Percentiles rank a stretch among this genome's conserved stretches.
Evolutionary conservation across 495 filamentous ascomycete species (phyloP).

Genomic region (Pyrenopolyporus hunteri): DNA sequence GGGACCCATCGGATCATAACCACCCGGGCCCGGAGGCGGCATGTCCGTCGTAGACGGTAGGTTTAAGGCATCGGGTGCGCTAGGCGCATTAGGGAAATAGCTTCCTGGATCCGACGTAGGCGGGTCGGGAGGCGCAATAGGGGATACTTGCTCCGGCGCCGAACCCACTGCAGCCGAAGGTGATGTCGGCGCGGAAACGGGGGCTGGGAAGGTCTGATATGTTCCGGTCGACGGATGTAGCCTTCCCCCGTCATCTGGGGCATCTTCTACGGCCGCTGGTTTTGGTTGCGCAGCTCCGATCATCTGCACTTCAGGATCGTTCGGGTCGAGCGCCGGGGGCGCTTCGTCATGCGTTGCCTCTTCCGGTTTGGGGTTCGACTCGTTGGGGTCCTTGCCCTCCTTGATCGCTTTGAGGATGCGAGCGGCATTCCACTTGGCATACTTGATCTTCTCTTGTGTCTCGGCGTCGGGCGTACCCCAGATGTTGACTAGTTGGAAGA

Average conservation of each 20-base stretch:
- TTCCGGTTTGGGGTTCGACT: conserved; percentile 71
- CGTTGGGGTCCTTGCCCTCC: conserved; percentile 91
- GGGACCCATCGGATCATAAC: conserved; percentile 11
- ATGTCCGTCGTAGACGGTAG: conserved; percentile 38
- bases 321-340: conserved; percentile 60
- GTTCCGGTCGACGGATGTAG: conserved; percentile 45
- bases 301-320: conserved; percentile 67
- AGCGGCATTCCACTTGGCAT: conserved; percentile 92
- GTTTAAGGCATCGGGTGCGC: conserved; percentile 31
- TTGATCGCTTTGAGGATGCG: conserved; percentile 90
- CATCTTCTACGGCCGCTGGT: conserved; percentile 63
- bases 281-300: conserved; percentile 56
- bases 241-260: conserved; percentile 52
- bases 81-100: conserved; percentile 35
- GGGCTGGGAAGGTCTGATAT: conserved; percentile 45
- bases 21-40: conserved; percentile 31
- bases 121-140: conserved; percentile 41
- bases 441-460: conserved; percentile 86
- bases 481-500: conserved; percentile 84
- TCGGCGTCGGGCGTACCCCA: conserved; percentile 81
- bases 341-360: conserved; percentile 45
- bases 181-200: conserved; percentile 50
- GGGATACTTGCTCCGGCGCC: conserved; percentile 45
- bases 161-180: conserved; percentile 43
- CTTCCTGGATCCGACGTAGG: conserved; percentile 39